Evolutionary conservation across 23 red algal species (phyloP).

Genomic region (Pyropia yezoensis): DNA sequence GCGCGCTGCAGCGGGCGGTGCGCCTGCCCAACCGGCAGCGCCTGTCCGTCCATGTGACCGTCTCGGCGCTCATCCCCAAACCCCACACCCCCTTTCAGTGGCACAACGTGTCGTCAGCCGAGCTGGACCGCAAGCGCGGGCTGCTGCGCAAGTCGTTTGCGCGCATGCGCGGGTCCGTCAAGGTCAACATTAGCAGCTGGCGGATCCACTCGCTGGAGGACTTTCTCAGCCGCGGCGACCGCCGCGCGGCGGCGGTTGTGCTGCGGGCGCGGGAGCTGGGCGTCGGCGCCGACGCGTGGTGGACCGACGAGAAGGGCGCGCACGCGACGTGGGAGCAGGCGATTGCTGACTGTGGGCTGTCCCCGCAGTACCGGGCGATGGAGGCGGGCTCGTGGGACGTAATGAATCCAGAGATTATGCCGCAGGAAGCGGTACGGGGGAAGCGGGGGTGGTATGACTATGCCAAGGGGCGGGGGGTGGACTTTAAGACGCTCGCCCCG

Average conservation of each 20-base stretch:
- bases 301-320: conserved; percentile 44
- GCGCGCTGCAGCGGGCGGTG: conserved; percentile 46
- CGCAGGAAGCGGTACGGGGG: conserved; percentile 34
- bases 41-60: conserved; percentile 34
- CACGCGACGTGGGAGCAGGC: conserved; percentile 52
- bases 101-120: conserved; percentile 44
- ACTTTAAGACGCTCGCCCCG: conserved; percentile 32
- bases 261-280: conserved; percentile 42
- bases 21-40: conserved; percentile 18
- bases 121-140: conserved; percentile 48
- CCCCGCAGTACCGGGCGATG: conserved; percentile 35
- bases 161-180: conserved; percentile 5
- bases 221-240: conserved; percentile 58
- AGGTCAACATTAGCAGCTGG: conserved; percentile 28
- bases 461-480: conserved; percentile 7
- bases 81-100: conserved; percentile 72
- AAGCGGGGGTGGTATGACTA: conserved; percentile 55
- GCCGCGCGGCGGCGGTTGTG: conserved; percentile 33
- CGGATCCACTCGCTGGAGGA: conserved; percentile 62
- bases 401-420: conserved; percentile 34
- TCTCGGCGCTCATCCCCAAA: conserved; percentile 62
- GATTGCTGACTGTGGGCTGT: conserved; percentile 40
- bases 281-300: conserved; percentile 64
- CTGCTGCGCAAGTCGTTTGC: conserved; percentile 40
- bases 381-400: conserved; percentile 50